phyloP scores from a whole-genome alignment of 495 filamentous ascomycete genomes.

The Penicillium pulvis region DNA sequence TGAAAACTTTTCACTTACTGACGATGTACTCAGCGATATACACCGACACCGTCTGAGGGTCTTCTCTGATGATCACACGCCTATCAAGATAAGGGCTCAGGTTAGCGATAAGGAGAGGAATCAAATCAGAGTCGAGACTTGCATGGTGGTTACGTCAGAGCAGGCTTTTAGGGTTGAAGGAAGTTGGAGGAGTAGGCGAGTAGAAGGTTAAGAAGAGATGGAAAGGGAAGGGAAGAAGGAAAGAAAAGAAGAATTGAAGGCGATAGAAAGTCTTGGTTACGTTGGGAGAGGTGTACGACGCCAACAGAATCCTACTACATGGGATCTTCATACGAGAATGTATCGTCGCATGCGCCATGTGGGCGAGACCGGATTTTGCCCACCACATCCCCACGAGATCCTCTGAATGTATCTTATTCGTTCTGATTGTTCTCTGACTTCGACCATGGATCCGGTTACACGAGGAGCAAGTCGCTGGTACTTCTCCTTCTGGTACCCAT shows the following conservation, averaged over 20 bases:
- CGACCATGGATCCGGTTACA: not conserved
- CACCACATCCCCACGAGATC: constrained; percentile 5
- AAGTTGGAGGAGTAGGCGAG: not conserved
- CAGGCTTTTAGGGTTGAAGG: not conserved
- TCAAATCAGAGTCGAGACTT: constrained; percentile 9
- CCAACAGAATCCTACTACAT: constrained; percentile 10
- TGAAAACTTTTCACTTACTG: constrained; percentile 44
- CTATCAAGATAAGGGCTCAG: constrained; percentile 38
- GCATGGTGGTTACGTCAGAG: constrained; percentile 38
- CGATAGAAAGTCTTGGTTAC: not conserved
- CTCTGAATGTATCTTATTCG: not conserved
- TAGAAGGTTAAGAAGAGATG: constrained; percentile 5
- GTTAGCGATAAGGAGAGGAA: constrained; percentile 15
- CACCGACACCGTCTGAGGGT: constrained; percentile 62
- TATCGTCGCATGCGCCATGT: constrained; percentile 18
- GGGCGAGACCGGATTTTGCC: constrained; percentile 9
- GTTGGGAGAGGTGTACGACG: constrained; percentile 1
- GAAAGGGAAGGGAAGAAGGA: not conserved
- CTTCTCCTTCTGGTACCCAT: not conserved
- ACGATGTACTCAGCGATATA: constrained; percentile 87
- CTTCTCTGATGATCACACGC: constrained; percentile 83
- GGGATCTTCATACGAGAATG: constrained; percentile 4
- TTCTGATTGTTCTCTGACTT: not conserved
- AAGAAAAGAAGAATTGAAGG: constrained; percentile 4
- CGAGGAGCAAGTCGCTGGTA: constrained; percentile 4